Conservation (phyloP, 1,139 yeast genomes). For the Debaryomyces subglobosus region DNA sequence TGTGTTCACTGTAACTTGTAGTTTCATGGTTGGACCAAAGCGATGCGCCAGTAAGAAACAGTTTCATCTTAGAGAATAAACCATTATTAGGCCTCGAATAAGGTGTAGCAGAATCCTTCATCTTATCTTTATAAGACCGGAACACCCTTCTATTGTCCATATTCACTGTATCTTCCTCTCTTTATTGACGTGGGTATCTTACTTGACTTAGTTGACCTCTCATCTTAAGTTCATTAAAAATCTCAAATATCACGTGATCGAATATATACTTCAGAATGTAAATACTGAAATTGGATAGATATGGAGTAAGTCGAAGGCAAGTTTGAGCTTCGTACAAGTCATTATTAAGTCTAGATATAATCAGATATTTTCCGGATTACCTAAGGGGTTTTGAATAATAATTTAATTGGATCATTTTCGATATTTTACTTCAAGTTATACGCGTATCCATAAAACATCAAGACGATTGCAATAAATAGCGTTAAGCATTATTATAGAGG, state of each 20-base stretch:
- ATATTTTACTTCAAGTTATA: background rate
- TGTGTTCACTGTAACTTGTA: background rate
- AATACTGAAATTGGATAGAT: background rate
- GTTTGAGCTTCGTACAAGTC: background rate
- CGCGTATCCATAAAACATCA: background rate
- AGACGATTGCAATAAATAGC: background rate
- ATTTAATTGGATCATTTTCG: background rate
- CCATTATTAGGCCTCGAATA: constrained; percentile 24
- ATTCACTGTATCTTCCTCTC: constrained; percentile 15
- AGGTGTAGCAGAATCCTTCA: constrained; percentile 23
- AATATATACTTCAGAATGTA: background rate
- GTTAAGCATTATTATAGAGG: background rate
- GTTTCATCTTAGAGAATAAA: constrained; percentile 37
- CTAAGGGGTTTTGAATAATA: background rate
- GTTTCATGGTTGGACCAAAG: constrained; percentile 2
- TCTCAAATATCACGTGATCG: background rate
- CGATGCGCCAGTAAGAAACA: constrained; percentile 26
- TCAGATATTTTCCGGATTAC: background rate
- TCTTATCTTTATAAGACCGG: constrained; percentile 31
- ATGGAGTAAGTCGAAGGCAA: background rate
- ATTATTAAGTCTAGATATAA: background rate
- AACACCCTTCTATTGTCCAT: constrained; percentile 50
- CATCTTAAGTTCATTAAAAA: background rate
- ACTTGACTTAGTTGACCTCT: background rate
- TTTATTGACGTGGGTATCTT: background rate